Conservation (phyloP, 208 protist genomes). For the Leishmania amazonensis region DNA sequence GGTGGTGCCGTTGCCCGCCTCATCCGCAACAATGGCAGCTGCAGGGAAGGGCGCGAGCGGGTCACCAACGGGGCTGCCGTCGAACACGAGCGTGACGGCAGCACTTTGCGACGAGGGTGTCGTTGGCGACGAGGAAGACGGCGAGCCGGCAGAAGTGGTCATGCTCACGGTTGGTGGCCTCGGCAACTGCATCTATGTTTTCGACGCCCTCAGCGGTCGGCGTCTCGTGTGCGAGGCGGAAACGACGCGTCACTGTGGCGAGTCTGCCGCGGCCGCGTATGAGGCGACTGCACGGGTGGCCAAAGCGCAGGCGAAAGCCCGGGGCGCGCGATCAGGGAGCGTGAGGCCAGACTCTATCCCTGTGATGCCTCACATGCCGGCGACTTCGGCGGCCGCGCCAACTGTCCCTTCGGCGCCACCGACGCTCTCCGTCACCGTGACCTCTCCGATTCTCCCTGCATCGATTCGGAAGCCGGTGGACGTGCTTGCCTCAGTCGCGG, state of each 20-base stretch:
- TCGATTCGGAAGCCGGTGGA: conserved; percentile 27
- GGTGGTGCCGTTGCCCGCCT: conserved; percentile 28
- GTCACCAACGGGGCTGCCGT: neutral
- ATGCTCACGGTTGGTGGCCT: conserved; percentile 66
- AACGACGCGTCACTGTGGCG: conserved; percentile 9
- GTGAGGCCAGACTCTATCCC: neutral
- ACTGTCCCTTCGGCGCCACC: neutral
- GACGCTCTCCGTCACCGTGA: neutral
- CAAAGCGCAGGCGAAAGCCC: neutral
- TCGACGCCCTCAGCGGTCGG: conserved; percentile 66
- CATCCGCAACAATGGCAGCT: neutral
- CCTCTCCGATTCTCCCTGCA: conserved; percentile 5
- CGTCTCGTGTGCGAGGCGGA: conserved; percentile 33
- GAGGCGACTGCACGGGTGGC: conserved; percentile 1
- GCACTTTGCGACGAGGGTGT: neutral
- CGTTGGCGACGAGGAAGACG: conserved; percentile 7
- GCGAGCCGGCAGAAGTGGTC: conserved; percentile 36
- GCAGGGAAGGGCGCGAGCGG: conserved; percentile 4
- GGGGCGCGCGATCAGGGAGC: neutral
- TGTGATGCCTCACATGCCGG: neutral
- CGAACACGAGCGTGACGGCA: neutral
- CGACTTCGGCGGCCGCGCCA: neutral
- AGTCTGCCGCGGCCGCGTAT: conserved; percentile 14
- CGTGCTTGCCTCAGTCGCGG: conserved; percentile 26
- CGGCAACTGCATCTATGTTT: conserved; percentile 60